Base-by-base conservation (phyloP, 2,329 filamentous ascomycete species). In the Pseudogymnoascus sp. region DNA sequence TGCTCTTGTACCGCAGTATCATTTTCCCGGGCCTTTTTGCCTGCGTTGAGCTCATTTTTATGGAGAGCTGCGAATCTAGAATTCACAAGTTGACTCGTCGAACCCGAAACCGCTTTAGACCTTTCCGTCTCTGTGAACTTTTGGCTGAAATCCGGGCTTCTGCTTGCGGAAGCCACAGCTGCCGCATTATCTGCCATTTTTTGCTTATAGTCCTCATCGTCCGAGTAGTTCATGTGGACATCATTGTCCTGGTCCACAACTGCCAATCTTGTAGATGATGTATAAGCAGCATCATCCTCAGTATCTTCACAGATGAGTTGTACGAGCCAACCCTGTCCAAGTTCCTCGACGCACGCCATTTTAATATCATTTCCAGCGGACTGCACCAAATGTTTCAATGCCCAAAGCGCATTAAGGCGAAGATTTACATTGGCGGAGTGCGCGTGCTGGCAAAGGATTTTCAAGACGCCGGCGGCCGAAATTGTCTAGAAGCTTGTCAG, bases 1-100 rank as follows among this genome's bases (percentile, higher is more conserved):
- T 97, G 92, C 71, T 96, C 91, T 74, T 97, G 93, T 28, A 97
- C 89, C 2, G 87, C 86, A 37, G 92, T 79, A 66, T 95, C 90
- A 66, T 96, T 89, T 66, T 86, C 86, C 59, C 87, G 83, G 16
- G 87, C 85, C 70, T 86, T 86, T 30, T 86, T 81, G 22, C 81
- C 78, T 20, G 86, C 83, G 64, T 89, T 87, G 50, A 86, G 76
- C 70, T 94, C 90, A 12, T 82, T 79, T 59, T 89, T 86, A 62
- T 86, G 81, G 11, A 86, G 74, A 5, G 73, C 72, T 16, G 76
- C 73, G 37, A 86, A 74, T 63, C 76, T 78, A 60, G 75, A 72
- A 63, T 83, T 79, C 3, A 79, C 81, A 61, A 78, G 75, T 50
- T 79, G 78, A 33, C 85, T 58, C 3, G 57, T 58, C n/a, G 35